Evolutionary conservation across 2,329 filamentous ascomycete species (phyloP), one percentile per base, ranked within the genome.

Genomic region (Ceratocystis smalleyi): DNA sequence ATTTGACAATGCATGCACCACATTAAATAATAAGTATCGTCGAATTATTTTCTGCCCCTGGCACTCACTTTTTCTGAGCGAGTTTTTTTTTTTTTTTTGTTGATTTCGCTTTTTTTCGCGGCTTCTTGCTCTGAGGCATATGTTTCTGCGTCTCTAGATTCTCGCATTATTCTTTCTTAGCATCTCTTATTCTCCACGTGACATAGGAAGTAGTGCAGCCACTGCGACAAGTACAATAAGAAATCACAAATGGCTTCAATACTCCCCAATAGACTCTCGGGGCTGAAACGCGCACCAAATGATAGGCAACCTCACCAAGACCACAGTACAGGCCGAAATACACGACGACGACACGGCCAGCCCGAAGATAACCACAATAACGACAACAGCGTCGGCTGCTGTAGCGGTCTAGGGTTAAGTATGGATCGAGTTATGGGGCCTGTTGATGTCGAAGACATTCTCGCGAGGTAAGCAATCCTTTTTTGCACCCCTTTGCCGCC

Each of bases 401-500:
- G 24, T 17, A 27, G n/a, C 17, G 55, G 32, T 19, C n/a, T 60
- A 4, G 32, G 57, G 5, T 27, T 62, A 17, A 59, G 27, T 22
- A 65, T 45, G n/a, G 40, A 43, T 24, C 35, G n/a, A 8, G 43
- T 65, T 1, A 27, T 65, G 32, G 59, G 59, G 8, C 43, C 59
- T 15, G 51, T 65, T 17, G n/a, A 65, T 24, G 59, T 65, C 8
- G 64, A 65, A 12, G 64, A 45, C 5, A 40, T 43, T 12, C 5
- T 62, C 8, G 64, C 43, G 5, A 60, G 45, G 63, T 61, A 47
- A 61, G 63, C 24, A 8, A 45, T 63, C 12, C 57, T 45, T 57
- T 62, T 27, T 12, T n/a, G 17, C 59, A 24, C 17, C 4, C 12
- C 12, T 5, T 40, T 40, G 35, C 35, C 15, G 8, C 4, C 1